Percentiles rank a stretch among this genome's conserved stretches.
phyloP scores from a whole-genome alignment of 2,329 filamentous ascomycete genomes.

The Shiraia bambusicola region DNA sequence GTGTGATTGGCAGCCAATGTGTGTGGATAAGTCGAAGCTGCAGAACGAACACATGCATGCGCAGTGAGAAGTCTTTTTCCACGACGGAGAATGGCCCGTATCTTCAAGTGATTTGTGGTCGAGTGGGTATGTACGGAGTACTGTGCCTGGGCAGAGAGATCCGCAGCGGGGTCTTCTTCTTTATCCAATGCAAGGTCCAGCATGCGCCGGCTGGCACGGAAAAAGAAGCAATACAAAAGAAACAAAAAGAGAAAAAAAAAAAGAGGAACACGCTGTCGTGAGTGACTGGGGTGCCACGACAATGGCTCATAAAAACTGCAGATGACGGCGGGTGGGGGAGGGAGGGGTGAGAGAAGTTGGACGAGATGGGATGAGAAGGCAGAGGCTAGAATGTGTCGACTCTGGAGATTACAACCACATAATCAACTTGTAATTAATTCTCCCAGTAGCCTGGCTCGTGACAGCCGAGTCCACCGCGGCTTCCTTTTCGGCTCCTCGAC shows the following conservation, averaged over 20 bases:
- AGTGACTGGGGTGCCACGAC: no score
- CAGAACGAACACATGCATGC: conserved; percentile 19
- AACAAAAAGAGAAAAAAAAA: no score
- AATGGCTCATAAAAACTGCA: no score
- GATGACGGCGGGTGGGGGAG: no score
- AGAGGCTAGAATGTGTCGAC: no score
- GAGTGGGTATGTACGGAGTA: conserved; percentile 24
- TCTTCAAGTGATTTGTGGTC: conserved; percentile 19
- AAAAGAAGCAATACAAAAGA: not conserved
- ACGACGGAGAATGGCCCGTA: conserved; percentile 18
- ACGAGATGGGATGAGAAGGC: no score
- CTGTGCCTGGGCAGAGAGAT: conserved; percentile 9
- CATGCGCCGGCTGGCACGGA: not conserved
- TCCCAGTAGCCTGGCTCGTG: no score
- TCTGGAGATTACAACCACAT: no score
- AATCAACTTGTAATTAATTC: no score
- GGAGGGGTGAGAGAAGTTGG: no score
- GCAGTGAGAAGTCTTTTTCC: not conserved
- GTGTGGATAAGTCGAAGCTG: conserved; percentile 15
- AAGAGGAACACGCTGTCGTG: no score
- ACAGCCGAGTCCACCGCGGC: not conserved
- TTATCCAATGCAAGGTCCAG: not conserved
- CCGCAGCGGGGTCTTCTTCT: not conserved
- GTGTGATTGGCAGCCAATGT: conserved; percentile 26
- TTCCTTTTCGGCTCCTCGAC: not conserved